Conservation (phyloP, 1,284 basidiomycete species). For the Kalmanozyma brasiliensis region DNA sequence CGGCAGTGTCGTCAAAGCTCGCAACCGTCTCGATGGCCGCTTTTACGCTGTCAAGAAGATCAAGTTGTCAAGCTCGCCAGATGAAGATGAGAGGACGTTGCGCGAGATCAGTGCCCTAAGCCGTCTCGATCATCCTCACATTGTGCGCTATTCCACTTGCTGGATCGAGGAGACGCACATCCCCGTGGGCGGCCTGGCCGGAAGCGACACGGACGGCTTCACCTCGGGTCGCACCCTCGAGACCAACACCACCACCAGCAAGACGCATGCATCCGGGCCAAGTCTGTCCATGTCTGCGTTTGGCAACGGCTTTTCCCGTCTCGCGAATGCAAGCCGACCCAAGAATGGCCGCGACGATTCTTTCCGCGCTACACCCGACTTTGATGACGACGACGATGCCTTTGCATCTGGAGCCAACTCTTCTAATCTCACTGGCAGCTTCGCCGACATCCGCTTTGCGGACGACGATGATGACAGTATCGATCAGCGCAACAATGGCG, state of each 20-base stretch:
- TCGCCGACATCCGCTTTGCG: constrained; percentile 74
- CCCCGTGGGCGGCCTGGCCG: constrained; percentile 30
- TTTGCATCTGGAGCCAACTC: constrained; percentile 67
- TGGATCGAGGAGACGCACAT: constrained; percentile 64
- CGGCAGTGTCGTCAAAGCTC: constrained; percentile 91
- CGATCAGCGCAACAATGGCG: constrained; percentile 11
- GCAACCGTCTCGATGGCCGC: constrained; percentile 76
- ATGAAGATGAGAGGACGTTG: constrained; percentile 86
- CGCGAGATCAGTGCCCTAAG: constrained; percentile 91
- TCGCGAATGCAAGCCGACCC: constrained; percentile 1
- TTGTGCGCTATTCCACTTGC: constrained; percentile 79
- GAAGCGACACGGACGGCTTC: constrained; percentile 40
- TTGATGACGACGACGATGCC: constrained; percentile 63
- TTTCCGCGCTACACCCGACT: constrained; percentile 42
- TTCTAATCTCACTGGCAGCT: constrained; percentile 69
- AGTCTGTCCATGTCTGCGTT: constrained; percentile 44
- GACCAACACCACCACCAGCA: constrained; percentile 49
- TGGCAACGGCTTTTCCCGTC: constrained; percentile 36
- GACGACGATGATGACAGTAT: constrained; percentile 66
- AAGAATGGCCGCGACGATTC: constrained; percentile 28
- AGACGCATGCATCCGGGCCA: constrained; percentile 43
- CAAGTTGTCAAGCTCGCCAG: constrained; percentile 77
- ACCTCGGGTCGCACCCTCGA: constrained; percentile 36
- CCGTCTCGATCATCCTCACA: constrained; percentile 84
- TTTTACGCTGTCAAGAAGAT: constrained; percentile 84